A percentile compares a stretch with the other conserved stretches of the same genome.
Conservation (phyloP, 208 protist species). For the Tritrichomonas foetus region DNA sequence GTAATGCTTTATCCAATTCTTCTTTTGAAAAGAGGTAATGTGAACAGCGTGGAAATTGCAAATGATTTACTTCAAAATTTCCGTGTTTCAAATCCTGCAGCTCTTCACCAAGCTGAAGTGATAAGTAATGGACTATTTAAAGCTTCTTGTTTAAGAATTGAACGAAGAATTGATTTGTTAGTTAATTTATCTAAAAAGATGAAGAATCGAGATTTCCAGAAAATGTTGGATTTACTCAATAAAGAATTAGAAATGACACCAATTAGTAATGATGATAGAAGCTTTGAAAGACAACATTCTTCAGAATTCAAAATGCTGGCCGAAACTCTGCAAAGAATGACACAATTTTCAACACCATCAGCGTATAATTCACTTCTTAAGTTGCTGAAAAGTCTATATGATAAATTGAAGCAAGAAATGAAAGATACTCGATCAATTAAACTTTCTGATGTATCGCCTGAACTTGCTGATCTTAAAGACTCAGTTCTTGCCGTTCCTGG, state of each 20-base stretch:
- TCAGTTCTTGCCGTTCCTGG: neutral
- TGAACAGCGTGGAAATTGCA: neutral
- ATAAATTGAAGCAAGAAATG: neutral
- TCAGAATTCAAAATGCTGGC: neutral
- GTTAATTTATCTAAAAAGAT: neutral
- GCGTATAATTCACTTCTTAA: neutral
- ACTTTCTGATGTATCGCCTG: neutral
- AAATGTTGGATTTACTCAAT: neutral
- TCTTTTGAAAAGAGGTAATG: neutral
- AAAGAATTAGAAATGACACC: neutral
- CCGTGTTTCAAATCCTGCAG: neutral
- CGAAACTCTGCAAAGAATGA: neutral
- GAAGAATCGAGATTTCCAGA: neutral
- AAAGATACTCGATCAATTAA: neutral
- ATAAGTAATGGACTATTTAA: neutral
- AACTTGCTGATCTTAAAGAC: neutral
- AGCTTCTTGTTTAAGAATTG: neutral
- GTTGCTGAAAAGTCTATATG: neutral
- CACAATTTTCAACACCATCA: neutral
- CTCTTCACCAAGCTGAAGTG: neutral
- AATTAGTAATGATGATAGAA: neutral
- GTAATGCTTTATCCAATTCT: neutral
- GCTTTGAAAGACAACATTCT: neutral
- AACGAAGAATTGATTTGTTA: neutral
- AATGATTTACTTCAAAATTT: neutral